A percentile compares a stretch with the other conserved stretches of the same genome.
Conservation (phyloP, 805 yeast genomes). For the Dipodascus geniculatus region DNA sequence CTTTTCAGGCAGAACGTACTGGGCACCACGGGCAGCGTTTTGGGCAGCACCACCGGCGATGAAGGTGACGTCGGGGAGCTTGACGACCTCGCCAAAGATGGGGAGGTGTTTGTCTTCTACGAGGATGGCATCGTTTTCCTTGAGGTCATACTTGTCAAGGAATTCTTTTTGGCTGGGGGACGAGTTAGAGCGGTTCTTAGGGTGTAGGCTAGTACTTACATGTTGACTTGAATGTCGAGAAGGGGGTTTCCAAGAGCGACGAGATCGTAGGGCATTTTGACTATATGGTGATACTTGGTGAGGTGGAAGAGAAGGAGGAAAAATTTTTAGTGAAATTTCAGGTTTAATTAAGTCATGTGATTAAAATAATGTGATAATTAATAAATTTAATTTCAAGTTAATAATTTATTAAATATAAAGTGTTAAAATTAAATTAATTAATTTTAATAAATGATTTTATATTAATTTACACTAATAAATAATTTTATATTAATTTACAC, state of each 20-base stretch:
- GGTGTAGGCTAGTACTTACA: no score
- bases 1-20: conserved; percentile 67
- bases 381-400: neutral
- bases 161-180: conserved; percentile 31
- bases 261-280: conserved; percentile 9
- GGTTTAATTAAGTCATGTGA: neutral
- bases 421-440: neutral
- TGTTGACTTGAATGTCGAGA: conserved; percentile 75
- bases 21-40: conserved; percentile 98
- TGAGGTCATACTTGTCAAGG: conserved; percentile 69
- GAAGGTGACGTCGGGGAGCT: conserved; percentile 45
- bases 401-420: no score
- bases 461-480: no score
- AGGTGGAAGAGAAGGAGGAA: neutral
- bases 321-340: neutral
- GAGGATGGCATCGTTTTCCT: conserved; percentile 89
- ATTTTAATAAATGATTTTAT: no score
- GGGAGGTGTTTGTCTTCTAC: conserved; percentile 76
- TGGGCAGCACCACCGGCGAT: conserved; percentile 99
- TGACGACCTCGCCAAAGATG: conserved; percentile 69
- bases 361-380: neutral
- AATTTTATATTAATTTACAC: no score
- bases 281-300: neutral
- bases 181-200: no score
- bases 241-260: conserved; percentile 87